Conservation (phyloP, 306 rosid genomes). For the Inga laurina region DNA sequence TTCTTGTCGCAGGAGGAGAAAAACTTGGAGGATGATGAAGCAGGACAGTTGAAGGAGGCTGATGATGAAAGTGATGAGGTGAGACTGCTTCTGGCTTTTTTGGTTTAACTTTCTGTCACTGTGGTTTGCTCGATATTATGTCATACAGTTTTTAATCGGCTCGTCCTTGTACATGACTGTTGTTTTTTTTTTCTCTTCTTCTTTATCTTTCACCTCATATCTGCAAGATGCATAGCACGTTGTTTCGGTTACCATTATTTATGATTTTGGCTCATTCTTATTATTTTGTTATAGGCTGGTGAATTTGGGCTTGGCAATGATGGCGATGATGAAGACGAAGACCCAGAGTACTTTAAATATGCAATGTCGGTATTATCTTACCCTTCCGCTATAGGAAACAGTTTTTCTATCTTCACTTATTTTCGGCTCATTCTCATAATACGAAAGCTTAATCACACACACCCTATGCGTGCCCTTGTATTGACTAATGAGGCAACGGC, state of each 20-base stretch:
- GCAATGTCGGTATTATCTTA: conserved; percentile 54
- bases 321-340: conserved; percentile 54
- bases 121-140: not conserved
- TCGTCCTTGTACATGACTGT: not conserved
- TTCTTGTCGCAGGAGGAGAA: conserved; percentile 70
- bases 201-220: not conserved
- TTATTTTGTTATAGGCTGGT: conserved; percentile 51
- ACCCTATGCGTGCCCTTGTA: not conserved
- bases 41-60: conserved; percentile 35
- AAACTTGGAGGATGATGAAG: conserved; percentile 55
- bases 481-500: not conserved
- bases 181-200: not conserved
- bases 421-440: not conserved
- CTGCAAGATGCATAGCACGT: conserved; percentile 2
- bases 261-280: conserved; percentile 25
- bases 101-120: not conserved
- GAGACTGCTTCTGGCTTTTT: conserved; percentile 21
- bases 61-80: conserved; percentile 68
- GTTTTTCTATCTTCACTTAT: not conserved
- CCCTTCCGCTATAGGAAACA: not conserved
- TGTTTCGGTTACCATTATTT: not conserved
- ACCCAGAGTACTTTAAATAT: conserved; percentile 44
- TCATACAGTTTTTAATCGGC: not conserved
- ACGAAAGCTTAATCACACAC: not conserved
- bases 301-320: conserved; percentile 50